Evolutionary conservation across 495 filamentous ascomycete species (phyloP).

Genomic region (Neohortaea acidophila): DNA sequence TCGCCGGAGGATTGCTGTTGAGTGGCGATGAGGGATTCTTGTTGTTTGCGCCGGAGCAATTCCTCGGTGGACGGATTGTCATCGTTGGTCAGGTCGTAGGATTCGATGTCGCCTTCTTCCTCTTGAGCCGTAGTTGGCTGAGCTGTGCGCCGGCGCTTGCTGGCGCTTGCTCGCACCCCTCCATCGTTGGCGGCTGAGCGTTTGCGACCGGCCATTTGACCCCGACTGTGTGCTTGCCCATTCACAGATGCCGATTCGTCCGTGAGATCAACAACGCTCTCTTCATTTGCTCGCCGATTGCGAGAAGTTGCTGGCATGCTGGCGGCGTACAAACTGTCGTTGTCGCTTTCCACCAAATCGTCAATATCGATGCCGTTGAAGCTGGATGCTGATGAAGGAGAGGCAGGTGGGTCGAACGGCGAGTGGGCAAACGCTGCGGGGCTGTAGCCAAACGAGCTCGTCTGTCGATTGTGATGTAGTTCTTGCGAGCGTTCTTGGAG

Average conservation of each 20-base stretch:
- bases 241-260: not conserved
- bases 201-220: conserved; percentile 1
- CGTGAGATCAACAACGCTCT: conserved; percentile 5
- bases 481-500: no score
- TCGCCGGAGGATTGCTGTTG: conserved; percentile 25
- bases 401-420: no score
- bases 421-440: no score
- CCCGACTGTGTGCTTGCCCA: no score
- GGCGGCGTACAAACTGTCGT: not conserved
- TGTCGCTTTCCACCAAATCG: not conserved
- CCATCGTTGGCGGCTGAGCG: conserved; percentile 5
- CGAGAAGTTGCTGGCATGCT: conserved; percentile 7
- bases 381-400: not conserved
- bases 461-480: no score
- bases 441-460: no score
- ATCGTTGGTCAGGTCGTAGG: conserved; percentile 48
- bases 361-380: conserved; percentile 2
- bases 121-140: no score
- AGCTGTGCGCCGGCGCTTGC: conserved; percentile 4
- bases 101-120: conserved; percentile 25
- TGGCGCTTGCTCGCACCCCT: not conserved
- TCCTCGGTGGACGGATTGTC: conserved; percentile 31
- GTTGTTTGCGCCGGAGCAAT: conserved; percentile 35
- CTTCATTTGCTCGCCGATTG: not conserved
- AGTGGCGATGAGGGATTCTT: conserved; percentile 33